phyloP scores from a whole-genome alignment of 257 asterid species.

The Scutellaria minor region DNA sequence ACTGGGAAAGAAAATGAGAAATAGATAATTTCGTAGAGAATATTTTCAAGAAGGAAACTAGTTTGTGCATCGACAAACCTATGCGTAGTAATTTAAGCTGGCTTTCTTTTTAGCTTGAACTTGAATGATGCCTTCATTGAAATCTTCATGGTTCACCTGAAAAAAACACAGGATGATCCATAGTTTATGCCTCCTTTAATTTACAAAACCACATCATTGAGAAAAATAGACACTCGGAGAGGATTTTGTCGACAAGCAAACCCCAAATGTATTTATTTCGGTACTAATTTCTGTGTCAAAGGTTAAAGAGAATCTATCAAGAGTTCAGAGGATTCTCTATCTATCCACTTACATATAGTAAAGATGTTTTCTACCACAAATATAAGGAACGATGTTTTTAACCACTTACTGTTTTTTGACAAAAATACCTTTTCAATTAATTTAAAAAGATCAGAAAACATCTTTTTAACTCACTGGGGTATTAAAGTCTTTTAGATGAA shows the following conservation, averaged over 20 bases:
- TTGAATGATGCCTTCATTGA: slow-evolving; percentile 94
- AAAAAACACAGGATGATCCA: not conserved
- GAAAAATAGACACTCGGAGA: not conserved
- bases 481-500: no score
- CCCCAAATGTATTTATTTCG: no score
- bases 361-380: no score
- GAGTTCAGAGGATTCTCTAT: no score
- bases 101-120: slow-evolving; percentile 97
- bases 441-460: no score
- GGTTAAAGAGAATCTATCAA: no score
- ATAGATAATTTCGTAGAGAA: not conserved
- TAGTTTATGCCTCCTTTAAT: not conserved
- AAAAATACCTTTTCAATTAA: no score
- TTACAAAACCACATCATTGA: not conserved
- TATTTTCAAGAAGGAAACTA: slow-evolving; percentile 6
- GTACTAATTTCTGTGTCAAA: no score
- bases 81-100: slow-evolving; percentile 86
- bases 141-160: slow-evolving; percentile 95
- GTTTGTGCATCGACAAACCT: slow-evolving; percentile 29
- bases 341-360: no score
- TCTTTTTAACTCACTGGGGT: no score
- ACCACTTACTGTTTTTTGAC: no score
- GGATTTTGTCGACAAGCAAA: not conserved
- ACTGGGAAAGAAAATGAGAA: not conserved
- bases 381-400: no score